phyloP scores from a whole-genome alignment of 148 eudicot genomes.

The Vaccinium myrtillus region DNA sequence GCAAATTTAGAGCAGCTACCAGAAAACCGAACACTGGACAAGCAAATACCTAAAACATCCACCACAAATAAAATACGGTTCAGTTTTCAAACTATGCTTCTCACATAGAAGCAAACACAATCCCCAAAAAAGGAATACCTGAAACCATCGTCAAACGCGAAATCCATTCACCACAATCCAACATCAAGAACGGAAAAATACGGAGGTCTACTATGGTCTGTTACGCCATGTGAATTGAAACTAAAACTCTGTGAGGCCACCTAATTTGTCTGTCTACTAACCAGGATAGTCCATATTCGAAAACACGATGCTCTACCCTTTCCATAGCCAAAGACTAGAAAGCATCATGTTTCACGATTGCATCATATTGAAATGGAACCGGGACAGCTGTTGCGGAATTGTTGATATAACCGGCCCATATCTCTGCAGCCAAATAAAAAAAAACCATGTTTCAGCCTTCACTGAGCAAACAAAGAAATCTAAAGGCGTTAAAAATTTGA shows the following conservation, averaged over 20 bases:
- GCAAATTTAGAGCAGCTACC: not conserved
- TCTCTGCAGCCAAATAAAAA: slow-evolving; percentile 51
- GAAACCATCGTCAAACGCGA: not conserved
- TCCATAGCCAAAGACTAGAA: not conserved
- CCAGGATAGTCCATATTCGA: slow-evolving; percentile 1
- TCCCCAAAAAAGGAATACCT: not conserved
- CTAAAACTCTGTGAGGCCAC: not conserved
- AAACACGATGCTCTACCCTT: not conserved
- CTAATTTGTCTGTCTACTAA: not conserved
- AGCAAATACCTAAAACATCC: not conserved
- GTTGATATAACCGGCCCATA: slow-evolving; percentile 96
- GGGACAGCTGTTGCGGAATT: slow-evolving; percentile 92
- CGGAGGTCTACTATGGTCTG: too few relatives aligned
- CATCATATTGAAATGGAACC: slow-evolving; percentile 96
- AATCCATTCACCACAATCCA: not conserved
- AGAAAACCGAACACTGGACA: not conserved
- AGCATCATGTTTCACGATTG: slow-evolving; percentile 32
- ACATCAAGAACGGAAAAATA: not conserved
- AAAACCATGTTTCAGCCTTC: not conserved
- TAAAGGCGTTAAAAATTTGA: not conserved
- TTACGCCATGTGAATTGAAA: not conserved
- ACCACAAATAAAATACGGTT: not conserved
- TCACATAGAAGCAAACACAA: not conserved
- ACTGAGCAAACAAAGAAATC: not conserved
- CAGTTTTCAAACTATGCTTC: not conserved